Conservation (phyloP, 2,329 filamentous ascomycete species). For the Chrysosporium queenslandicum region DNA sequence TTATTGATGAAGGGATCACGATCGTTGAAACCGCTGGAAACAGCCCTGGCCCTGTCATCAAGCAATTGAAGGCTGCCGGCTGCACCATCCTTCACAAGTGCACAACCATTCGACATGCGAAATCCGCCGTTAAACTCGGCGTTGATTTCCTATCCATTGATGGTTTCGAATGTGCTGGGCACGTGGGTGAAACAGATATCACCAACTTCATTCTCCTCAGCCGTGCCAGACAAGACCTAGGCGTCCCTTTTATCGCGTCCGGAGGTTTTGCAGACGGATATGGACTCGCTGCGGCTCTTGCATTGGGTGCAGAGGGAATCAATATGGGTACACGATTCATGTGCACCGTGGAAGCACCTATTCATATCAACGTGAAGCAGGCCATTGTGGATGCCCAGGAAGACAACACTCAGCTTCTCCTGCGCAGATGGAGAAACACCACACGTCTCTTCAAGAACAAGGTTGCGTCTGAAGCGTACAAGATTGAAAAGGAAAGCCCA, state of each 20-base stretch:
- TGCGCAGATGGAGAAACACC: conserved; percentile 90
- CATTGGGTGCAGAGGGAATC: conserved; percentile 81
- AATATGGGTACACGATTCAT: conserved; percentile 99
- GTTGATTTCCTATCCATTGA: conserved; percentile 96
- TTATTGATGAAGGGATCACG: conserved; percentile 84
- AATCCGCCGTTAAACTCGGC: conserved; percentile 83
- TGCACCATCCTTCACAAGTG: conserved; percentile 89
- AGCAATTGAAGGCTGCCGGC: conserved; percentile 69
- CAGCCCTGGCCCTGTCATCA: conserved; percentile 80
- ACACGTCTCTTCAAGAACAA: conserved; percentile 82
- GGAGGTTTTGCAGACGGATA: conserved; percentile 93
- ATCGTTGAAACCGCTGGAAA: conserved; percentile 93
- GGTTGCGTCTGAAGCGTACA: conserved; percentile 66
- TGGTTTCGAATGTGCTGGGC: conserved; percentile 89
- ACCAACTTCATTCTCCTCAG: conserved; percentile 58
- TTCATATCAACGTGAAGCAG: conserved; percentile 89
- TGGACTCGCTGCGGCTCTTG: conserved; percentile 80
- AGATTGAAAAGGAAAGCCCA: conserved; percentile 71
- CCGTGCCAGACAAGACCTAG: conserved; percentile 71
- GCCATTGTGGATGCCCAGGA: conserved; percentile 80
- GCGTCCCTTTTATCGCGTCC: conserved; percentile 83
- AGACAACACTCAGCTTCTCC: conserved; percentile 78
- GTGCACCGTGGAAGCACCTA: conserved; percentile 85
- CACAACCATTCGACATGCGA: conserved; percentile 87
- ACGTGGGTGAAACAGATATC: conserved; percentile 46